A percentile compares a stretch with the other conserved stretches of the same genome.
These are phyloP conservation scores for Lepidopterella palustris DNA, from an alignment of 495 filamentous ascomycete genomes.

Conservation along the genomic window DNA sequence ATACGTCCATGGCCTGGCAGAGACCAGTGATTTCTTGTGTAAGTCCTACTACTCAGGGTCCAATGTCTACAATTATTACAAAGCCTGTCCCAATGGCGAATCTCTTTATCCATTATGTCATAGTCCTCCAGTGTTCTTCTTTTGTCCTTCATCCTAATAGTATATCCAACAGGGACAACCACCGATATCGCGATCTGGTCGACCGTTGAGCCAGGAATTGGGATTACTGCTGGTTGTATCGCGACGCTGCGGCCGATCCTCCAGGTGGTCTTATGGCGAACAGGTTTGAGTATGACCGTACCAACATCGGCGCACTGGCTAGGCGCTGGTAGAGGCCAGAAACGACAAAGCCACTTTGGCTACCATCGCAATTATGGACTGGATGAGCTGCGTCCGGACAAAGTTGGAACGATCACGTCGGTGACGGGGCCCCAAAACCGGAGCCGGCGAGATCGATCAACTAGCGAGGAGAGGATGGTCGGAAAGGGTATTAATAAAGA, in stretches of 20 bases:
- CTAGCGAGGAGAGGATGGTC: neutral
- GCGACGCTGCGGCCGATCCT: slow-evolving; percentile 34
- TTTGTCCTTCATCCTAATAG: neutral
- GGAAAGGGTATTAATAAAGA: slow-evolving; percentile 6
- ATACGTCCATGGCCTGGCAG: slow-evolving; percentile 33
- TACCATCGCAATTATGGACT: neutral
- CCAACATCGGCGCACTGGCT: neutral
- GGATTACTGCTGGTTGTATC: slow-evolving; percentile 33
- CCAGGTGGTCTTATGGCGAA: slow-evolving; percentile 8
- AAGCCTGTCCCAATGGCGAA: neutral
- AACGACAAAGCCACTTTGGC: neutral
- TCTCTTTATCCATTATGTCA: neutral
- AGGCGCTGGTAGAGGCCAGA: neutral
- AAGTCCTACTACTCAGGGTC: slow-evolving; percentile 1
- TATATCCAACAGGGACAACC: slow-evolving; percentile 8
- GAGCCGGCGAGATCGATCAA: neutral
- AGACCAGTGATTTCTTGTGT: slow-evolving; percentile 33
- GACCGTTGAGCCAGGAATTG: slow-evolving; percentile 31
- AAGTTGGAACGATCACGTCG: slow-evolving; percentile 4
- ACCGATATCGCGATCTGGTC: slow-evolving; percentile 37
- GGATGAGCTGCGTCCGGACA: slow-evolving; percentile 2
- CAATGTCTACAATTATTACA: neutral
- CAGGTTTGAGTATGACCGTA: neutral
- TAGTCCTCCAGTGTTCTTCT: neutral
- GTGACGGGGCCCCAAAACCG: slow-evolving; percentile 1